Evolutionary conservation across 129 eudicot genomes (phyloP).

Genomic region (Mikania micrantha): DNA sequence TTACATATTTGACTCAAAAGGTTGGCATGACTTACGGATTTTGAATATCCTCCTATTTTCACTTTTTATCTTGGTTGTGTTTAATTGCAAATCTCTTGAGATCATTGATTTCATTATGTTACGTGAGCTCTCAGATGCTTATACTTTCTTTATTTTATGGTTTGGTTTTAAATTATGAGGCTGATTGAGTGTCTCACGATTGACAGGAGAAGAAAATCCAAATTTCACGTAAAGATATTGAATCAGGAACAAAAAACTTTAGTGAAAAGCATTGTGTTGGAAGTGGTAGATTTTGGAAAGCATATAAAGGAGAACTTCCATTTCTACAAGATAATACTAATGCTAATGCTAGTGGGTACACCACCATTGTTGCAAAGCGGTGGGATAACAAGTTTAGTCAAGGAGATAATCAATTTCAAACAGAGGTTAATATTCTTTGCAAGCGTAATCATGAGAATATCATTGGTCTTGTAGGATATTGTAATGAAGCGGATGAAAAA

Average conservation of each 20-base stretch:
- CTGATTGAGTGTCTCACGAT: neutral
- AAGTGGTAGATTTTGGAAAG: neutral
- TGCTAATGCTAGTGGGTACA: neutral
- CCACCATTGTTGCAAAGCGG: slow-evolving; percentile 1
- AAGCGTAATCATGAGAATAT: neutral
- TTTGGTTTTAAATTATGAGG: neutral
- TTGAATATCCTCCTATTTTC: neutral
- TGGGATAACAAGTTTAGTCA: neutral
- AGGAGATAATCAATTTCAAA: neutral
- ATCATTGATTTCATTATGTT: neutral
- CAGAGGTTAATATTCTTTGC: neutral
- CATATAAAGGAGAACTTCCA: neutral
- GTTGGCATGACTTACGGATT: neutral
- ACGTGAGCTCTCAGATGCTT: neutral
- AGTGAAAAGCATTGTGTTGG: neutral
- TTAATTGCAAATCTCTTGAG: neutral
- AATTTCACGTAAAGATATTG: neutral
- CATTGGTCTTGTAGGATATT: neutral
- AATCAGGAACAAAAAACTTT: neutral
- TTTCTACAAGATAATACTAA: neutral
- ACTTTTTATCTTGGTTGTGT: neutral
- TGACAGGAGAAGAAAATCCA: neutral
- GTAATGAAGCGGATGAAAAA: neutral
- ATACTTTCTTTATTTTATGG: too few species aligned
- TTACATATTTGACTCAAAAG: too few species aligned